Percentiles rank a stretch among this genome's conserved stretches.
phyloP scores from a whole-genome alignment of 2,329 filamentous ascomycete genomes.

The Penicillium sp. region DNA sequence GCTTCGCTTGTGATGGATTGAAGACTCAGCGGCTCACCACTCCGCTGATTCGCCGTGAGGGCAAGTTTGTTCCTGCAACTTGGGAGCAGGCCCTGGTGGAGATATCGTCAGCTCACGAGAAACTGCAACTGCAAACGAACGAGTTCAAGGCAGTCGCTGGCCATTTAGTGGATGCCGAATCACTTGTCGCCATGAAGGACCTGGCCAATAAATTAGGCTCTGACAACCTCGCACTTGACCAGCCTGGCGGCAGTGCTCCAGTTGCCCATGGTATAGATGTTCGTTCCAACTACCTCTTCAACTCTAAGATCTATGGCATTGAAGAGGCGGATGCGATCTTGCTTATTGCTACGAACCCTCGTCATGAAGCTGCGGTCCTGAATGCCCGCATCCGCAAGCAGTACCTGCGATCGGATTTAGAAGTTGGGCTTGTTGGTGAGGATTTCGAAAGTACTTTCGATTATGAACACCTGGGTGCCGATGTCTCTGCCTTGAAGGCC shows the following conservation, averaged over 20 bases:
- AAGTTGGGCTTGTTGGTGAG: conserved; percentile 88
- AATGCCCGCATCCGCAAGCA: conserved; percentile 98
- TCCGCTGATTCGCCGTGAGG: conserved; percentile 80
- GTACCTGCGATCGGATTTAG: conserved; percentile 91
- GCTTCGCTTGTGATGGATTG: conserved; percentile 93
- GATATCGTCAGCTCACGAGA: conserved; percentile 75
- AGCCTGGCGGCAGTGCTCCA: conserved; percentile 76
- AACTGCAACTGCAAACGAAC: conserved; percentile 77
- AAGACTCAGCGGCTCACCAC: conserved; percentile 95
- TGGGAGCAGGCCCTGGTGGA: conserved; percentile 96
- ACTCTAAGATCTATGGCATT: conserved; percentile 89
- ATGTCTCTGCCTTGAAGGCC: conserved; percentile 76
- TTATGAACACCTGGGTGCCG: conserved; percentile 82
- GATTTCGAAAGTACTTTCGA: conserved; percentile 92
- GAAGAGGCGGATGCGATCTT: conserved; percentile 92
- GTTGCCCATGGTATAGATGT: conserved; percentile 91
- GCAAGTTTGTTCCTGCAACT: conserved; percentile 85
- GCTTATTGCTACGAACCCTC: conserved; percentile 89
- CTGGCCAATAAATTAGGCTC: conserved; percentile 94
- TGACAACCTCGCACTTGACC: conserved; percentile 91
- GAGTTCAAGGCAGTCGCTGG: conserved; percentile 96
- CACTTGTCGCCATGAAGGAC: conserved; percentile 94
- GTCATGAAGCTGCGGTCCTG: conserved; percentile 89
- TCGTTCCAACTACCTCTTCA: conserved; percentile 93
- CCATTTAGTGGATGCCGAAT: conserved; percentile 86